Evolutionary conservation across 352 stramenopile genomes (phyloP).

Genomic region (Pythium graminicola): DNA sequence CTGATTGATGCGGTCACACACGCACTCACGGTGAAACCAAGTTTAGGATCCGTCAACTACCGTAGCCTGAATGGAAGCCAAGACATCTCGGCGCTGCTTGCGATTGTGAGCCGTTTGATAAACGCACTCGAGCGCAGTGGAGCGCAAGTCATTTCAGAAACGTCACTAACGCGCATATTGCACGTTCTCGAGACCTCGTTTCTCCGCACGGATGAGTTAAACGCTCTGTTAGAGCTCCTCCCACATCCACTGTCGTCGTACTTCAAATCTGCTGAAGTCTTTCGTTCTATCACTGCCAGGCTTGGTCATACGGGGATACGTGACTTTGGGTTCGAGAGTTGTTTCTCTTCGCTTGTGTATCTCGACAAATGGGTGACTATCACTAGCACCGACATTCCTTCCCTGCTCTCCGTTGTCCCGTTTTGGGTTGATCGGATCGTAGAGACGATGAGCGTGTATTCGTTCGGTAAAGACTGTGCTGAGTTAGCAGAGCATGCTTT

Average conservation of each 20-base stretch:
- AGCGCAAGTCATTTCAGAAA: background rate
- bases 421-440: conserved; percentile 3
- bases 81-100: background rate
- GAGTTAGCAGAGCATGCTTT: background rate
- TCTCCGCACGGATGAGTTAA: background rate
- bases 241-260: background rate
- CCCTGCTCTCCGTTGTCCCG: background rate
- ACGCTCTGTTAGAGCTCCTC: background rate
- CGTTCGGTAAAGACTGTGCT: background rate
- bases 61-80: background rate
- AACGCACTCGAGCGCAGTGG: background rate
- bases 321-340: background rate
- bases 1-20: conserved; percentile 2
- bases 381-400: background rate
- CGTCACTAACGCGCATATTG: background rate
- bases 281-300: background rate
- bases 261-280: background rate
- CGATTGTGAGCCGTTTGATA: background rate
- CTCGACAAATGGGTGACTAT: background rate
- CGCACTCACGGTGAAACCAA: background rate
- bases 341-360: background rate
- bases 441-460: background rate
- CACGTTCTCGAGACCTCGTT: background rate
- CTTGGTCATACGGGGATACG: background rate
- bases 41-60: background rate